Evolutionary conservation across 352 stramenopile genomes (phyloP).

Genomic region (Pythium guiyangense): DNA sequence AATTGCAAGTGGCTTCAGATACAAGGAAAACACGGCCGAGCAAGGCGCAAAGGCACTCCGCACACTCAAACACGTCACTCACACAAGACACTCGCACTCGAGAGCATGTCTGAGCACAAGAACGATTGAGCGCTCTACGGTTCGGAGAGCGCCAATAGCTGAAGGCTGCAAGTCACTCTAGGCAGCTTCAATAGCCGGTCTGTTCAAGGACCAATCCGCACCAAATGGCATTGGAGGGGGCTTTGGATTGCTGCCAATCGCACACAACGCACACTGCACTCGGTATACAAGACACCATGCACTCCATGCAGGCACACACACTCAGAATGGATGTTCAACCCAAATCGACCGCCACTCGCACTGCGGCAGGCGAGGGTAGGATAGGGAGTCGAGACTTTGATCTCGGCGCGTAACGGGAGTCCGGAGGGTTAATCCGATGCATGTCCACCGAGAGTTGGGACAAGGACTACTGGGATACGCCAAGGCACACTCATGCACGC

Average conservation of each 20-base stretch:
- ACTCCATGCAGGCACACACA: slow-evolving; percentile 11
- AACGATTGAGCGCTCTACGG: slow-evolving; percentile 82
- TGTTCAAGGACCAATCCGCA: slow-evolving; percentile 89
- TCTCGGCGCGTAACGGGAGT: slow-evolving; percentile 88
- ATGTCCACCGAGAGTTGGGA: slow-evolving; percentile 72
- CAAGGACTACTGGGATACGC: slow-evolving; percentile 89
- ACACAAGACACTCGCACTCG: slow-evolving; percentile 7
- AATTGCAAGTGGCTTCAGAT: neutral
- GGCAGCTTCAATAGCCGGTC: slow-evolving; percentile 90
- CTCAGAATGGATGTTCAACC: slow-evolving; percentile 38
- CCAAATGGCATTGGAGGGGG: slow-evolving; percentile 75
- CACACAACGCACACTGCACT: slow-evolving; percentile 11
- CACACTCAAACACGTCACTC: slow-evolving; percentile 16
- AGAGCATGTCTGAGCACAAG: slow-evolving; percentile 85
- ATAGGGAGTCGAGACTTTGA: slow-evolving; percentile 43
- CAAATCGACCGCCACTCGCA: slow-evolving; percentile 75
- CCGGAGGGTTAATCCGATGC: slow-evolving; percentile 89
- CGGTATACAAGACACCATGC: neutral
- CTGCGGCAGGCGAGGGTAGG: slow-evolving; percentile 34
- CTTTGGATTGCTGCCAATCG: slow-evolving; percentile 79
- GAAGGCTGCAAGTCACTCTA: slow-evolving; percentile 85
- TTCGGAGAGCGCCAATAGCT: slow-evolving; percentile 80
- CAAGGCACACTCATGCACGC: slow-evolving; percentile 19
- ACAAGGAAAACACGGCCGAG: no score
- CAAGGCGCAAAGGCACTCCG: neutral